These are phyloP conservation scores for Pisolithus microcarpus DNA, from an alignment of 768 basidiomycete genomes.

Conservation along the genomic window DNA sequence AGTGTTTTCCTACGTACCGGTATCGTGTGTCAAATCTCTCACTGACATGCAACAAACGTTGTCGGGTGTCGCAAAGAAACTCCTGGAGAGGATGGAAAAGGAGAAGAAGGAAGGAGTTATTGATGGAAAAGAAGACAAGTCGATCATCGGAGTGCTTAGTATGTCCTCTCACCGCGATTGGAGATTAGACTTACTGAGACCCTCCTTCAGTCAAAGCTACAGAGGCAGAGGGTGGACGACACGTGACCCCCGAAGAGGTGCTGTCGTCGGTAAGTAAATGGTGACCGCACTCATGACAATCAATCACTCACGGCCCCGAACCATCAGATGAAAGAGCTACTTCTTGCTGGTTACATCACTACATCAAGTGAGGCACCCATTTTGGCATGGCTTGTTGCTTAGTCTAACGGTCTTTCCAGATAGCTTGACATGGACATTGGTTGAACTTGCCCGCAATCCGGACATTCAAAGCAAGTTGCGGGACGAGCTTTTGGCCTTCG, in stretches of 20 bases:
- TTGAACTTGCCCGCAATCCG: conserved; percentile 21
- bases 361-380: conserved; percentile 11
- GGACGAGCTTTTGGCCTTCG: conserved; percentile 5
- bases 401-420: conserved; percentile 13
- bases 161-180: not conserved
- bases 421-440: conserved; percentile 18
- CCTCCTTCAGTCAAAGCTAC: conserved; percentile 31
- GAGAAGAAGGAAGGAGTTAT: no score
- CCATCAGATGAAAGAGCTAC: conserved; percentile 7
- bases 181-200: not conserved
- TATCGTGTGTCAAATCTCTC: no score
- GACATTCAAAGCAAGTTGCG: conserved; percentile 19
- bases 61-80: no score
- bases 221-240: conserved; percentile 15
- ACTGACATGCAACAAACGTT: not conserved
- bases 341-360: conserved; percentile 13
- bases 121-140: no score
- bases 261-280: conserved; percentile 4
- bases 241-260: conserved; percentile 18
- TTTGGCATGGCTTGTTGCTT: not conserved
- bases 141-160: not conserved
- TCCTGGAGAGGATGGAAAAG: no score
- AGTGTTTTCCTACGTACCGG: no score
- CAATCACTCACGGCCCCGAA: not conserved
- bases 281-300: no score